phyloP scores from a whole-genome alignment of 306 rosid genomes.

The Nissolia schottii region DNA sequence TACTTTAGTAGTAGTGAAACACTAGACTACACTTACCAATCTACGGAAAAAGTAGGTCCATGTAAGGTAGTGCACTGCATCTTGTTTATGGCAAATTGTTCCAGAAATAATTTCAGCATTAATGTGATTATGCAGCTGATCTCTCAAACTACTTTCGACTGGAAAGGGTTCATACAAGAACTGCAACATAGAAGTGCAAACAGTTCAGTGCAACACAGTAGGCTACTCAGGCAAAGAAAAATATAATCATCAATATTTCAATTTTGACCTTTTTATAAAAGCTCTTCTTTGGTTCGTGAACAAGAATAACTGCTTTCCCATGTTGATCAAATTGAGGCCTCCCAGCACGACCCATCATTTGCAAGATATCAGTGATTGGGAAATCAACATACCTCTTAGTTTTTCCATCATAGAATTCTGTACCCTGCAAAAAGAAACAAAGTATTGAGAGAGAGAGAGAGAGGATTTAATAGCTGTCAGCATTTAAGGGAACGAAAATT shows the following conservation, averaged over 20 bases:
- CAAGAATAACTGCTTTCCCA: slow-evolving; percentile 98
- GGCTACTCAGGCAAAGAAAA: neutral
- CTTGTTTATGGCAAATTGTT: slow-evolving; percentile 89
- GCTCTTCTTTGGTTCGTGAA: slow-evolving; percentile 98
- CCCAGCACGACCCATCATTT: slow-evolving; percentile 99
- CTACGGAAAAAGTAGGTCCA: slow-evolving; percentile 98
- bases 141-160: slow-evolving; percentile 95
- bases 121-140: slow-evolving; percentile 77
- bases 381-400: slow-evolving; percentile 90
- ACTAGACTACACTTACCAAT: slow-evolving; percentile 56
- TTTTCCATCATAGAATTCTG: slow-evolving; percentile 89
- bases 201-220: slow-evolving; percentile 23
- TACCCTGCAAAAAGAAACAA: slow-evolving; percentile 61
- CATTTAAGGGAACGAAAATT: neutral
- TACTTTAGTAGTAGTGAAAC: neutral
- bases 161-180: slow-evolving; percentile 97
- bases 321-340: slow-evolving; percentile 98
- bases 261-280: slow-evolving; percentile 85
- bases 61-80: slow-evolving; percentile 92
- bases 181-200: slow-evolving; percentile 48
- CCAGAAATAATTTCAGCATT: slow-evolving; percentile 95
- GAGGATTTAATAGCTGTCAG: neutral
- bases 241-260: slow-evolving; percentile 16
- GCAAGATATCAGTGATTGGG: slow-evolving; percentile 96
- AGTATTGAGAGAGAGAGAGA: neutral